These are phyloP conservation scores for Acanthamoeba divionensis DNA, from an alignment of 208 protist genomes.

Conservation along the genomic window DNA sequence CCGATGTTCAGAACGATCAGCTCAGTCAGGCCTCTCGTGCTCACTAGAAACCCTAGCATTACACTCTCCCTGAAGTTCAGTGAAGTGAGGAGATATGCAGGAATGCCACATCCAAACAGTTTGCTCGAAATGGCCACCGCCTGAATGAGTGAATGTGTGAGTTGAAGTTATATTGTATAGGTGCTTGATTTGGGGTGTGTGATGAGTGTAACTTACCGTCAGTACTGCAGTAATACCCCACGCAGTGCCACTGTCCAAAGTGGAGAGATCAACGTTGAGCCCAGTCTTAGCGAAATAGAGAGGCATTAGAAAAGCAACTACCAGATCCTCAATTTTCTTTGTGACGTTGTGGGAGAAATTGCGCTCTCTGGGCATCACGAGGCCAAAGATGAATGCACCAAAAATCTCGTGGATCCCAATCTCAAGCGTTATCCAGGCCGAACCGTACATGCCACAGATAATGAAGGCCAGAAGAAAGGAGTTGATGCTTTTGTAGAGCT, in stretches of 20 bases:
- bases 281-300: slow-evolving; percentile 72
- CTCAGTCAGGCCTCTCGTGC: slow-evolving; percentile 59
- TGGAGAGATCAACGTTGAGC: slow-evolving; percentile 56
- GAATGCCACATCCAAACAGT: slow-evolving; percentile 39
- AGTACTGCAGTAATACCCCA: slow-evolving; percentile 65
- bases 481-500: no score
- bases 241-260: slow-evolving; percentile 51
- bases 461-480: no score
- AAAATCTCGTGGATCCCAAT: slow-evolving; percentile 75
- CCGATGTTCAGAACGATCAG: slow-evolving; percentile 72
- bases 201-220: slow-evolving; percentile 45
- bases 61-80: slow-evolving; percentile 56
- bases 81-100: neutral
- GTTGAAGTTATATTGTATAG: no score
- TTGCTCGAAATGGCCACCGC: slow-evolving; percentile 56
- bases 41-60: slow-evolving; percentile 72
- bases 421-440: slow-evolving; percentile 48
- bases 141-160: no score
- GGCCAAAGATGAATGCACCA: slow-evolving; percentile 70
- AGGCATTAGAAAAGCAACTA: slow-evolving; percentile 62
- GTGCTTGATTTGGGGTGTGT: no score
- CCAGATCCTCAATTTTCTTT: slow-evolving; percentile 68
- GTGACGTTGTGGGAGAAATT: slow-evolving; percentile 40
- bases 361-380: slow-evolving; percentile 52
- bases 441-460: neutral